phyloP scores from a whole-genome alignment of 2,329 filamentous ascomycete genomes.

The Blastomyces parvus region DNA sequence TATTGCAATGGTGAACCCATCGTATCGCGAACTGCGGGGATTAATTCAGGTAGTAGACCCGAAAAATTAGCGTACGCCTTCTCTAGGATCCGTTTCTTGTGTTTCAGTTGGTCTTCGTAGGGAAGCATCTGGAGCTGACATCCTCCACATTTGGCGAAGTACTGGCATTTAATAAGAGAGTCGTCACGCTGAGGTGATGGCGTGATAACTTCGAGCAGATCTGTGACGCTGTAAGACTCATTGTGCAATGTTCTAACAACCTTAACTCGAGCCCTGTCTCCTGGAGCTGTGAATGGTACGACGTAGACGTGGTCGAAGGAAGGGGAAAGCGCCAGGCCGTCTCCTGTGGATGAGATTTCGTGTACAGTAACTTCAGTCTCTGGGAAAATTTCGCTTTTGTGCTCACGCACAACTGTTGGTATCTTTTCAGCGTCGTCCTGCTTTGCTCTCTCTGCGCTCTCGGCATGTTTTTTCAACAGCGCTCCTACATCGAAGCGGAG shows the following conservation, averaged over 20 bases:
- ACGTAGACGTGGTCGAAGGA: slow-evolving; percentile 65
- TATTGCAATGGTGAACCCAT: slow-evolving; percentile 86
- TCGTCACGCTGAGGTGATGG: slow-evolving; percentile 71
- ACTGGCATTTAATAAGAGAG: slow-evolving; percentile 65
- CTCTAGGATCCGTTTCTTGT: slow-evolving; percentile 79
- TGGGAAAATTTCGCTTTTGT: slow-evolving; percentile 52
- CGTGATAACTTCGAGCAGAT: slow-evolving; percentile 67
- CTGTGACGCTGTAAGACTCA: slow-evolving; percentile 63
- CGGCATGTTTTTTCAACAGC: slow-evolving; percentile 27
- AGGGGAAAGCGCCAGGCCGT: slow-evolving; percentile 68
- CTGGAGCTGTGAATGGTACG: slow-evolving; percentile 79
- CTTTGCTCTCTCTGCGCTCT: slow-evolving; percentile 19
- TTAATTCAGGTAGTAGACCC: slow-evolving; percentile 60
- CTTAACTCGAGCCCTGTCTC: slow-evolving; percentile 70
- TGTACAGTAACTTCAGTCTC: slow-evolving; percentile 76
- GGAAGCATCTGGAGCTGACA: slow-evolving; percentile 98
- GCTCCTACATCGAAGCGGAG: slow-evolving; percentile 52
- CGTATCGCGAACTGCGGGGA: slow-evolving; percentile 71
- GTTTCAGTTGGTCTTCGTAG: slow-evolving; percentile 71
- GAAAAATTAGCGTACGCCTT: slow-evolving; percentile 92
- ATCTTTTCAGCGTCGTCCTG: slow-evolving; percentile 21
- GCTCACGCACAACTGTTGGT: slow-evolving; percentile 29
- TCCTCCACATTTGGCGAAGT: slow-evolving; percentile 79
- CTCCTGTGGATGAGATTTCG: slow-evolving; percentile 81
- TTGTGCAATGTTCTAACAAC: slow-evolving; percentile 61